Percentiles rank a stretch among this genome's conserved stretches.
Evolutionary conservation across 495 filamentous ascomycete genomes (phyloP).

Genomic region (Pseudomonodictys pantanalensis): DNA sequence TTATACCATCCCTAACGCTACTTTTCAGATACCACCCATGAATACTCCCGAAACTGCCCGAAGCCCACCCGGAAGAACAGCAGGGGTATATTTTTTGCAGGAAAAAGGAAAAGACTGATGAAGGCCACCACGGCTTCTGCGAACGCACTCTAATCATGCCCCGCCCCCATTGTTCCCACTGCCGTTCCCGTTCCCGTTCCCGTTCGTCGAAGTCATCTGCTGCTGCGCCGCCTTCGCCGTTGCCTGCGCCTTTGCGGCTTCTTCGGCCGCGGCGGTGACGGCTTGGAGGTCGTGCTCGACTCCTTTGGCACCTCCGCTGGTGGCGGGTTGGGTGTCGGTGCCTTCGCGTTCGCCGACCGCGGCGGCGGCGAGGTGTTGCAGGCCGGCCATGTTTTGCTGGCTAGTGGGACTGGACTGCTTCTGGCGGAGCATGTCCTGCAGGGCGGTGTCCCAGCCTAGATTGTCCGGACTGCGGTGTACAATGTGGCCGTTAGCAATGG

Average conservation of each 20-base stretch:
- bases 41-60: too few species aligned
- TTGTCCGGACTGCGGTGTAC: constrained; percentile 16
- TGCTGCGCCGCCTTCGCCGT: constrained; percentile 32
- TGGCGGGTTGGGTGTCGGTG: constrained; percentile 21
- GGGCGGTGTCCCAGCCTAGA: constrained; percentile 28
- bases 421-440: constrained; percentile 23
- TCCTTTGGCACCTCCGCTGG: constrained; percentile 18
- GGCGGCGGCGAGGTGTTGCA: constrained; percentile 33
- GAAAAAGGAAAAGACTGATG: too few species aligned
- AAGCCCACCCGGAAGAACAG: too few species aligned
- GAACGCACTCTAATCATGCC: too few species aligned
- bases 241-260: constrained; percentile 29
- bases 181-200: constrained; percentile 6
- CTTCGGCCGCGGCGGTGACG: constrained; percentile 21
- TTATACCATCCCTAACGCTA: too few species aligned
- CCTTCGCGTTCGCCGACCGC: constrained; percentile 33
- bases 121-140: too few species aligned
- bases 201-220: constrained; percentile 16
- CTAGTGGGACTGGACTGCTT: constrained; percentile 13
- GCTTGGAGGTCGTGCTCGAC: constrained; percentile 18
- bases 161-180: too few species aligned
- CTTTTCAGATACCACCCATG: too few species aligned
- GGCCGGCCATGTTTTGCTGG: constrained; percentile 32
- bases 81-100: too few species aligned
- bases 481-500: constrained; percentile 23